A percentile compares a stretch with the other conserved stretches of the same genome.
phyloP scores from a whole-genome alignment of 345 rosid genomes.

The Litchi chinensis region DNA sequence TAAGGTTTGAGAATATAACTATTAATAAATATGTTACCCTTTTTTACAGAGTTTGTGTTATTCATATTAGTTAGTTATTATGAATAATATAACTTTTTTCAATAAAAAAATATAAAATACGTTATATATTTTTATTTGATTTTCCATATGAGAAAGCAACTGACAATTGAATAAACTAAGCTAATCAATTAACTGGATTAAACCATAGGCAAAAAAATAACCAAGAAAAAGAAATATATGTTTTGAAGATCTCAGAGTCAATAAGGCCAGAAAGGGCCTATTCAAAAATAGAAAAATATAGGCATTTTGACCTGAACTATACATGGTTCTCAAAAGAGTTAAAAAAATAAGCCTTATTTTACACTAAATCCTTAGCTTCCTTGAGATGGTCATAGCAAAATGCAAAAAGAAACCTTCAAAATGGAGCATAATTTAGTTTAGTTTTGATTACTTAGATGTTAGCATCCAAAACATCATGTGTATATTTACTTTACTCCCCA shows the following conservation, averaged over 20 bases:
- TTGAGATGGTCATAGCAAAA: neutral
- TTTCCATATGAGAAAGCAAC: too few relatives aligned
- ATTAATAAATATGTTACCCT: too few relatives aligned
- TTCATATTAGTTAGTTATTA: too few relatives aligned
- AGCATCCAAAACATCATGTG: neutral
- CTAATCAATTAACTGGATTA: neutral
- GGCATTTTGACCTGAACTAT: neutral
- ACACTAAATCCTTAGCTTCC: neutral
- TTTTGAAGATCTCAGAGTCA: neutral
- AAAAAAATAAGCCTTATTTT: neutral
- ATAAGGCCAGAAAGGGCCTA: neutral
- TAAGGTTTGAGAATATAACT: too few relatives aligned
- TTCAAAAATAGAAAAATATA: constrained; percentile 1
- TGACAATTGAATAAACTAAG: neutral
- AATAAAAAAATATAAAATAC: too few relatives aligned
- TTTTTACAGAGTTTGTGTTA: too few relatives aligned
- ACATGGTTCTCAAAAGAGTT: neutral
- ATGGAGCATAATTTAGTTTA: neutral
- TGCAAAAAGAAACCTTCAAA: neutral
- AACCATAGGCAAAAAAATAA: neutral
- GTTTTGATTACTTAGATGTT: neutral
- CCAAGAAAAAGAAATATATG: neutral
- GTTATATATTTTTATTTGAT: too few relatives aligned
- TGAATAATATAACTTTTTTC: too few relatives aligned
- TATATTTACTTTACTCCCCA: neutral